Conservation (phyloP, 1,139 yeast genomes). For the Taiozyma sp. region DNA sequence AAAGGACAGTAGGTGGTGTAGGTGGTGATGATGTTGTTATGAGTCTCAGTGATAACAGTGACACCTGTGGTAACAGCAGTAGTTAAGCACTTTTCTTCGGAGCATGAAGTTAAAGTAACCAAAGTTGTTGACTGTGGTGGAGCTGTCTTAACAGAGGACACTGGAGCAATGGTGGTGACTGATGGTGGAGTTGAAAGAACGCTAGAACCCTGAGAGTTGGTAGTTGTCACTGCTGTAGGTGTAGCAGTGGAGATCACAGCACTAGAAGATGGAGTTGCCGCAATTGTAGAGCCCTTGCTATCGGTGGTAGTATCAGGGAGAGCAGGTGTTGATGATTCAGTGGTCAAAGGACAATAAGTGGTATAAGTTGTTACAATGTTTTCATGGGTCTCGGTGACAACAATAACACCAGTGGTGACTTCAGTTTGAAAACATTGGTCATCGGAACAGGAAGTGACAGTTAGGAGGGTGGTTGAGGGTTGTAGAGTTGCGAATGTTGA, state of each 20-base stretch:
- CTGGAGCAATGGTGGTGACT: no score
- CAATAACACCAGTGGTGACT: slow-evolving; percentile 8
- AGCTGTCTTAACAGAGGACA: no score
- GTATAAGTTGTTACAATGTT: slow-evolving; percentile 6
- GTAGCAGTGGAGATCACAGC: no score
- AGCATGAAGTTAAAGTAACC: slow-evolving; percentile 41
- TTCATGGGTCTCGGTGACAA: slow-evolving; percentile 9
- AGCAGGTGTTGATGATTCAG: neutral
- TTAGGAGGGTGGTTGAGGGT: slow-evolving; percentile 13
- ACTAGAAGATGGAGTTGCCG: no score
- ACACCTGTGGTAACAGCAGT: slow-evolving; percentile 35
- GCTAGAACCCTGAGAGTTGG: no score
- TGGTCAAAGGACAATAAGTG: no score
- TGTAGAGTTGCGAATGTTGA: neutral
- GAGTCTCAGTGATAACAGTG: slow-evolving; percentile 31
- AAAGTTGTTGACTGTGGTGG: slow-evolving; percentile 2
- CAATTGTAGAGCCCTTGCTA: no score
- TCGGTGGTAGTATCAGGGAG: no score
- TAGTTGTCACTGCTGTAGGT: no score
- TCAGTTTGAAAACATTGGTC: slow-evolving; percentile 10
- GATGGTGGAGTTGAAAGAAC: slow-evolving; percentile 4
- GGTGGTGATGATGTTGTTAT: no score
- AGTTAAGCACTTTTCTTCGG: slow-evolving; percentile 30
- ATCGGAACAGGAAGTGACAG: slow-evolving; percentile 7
- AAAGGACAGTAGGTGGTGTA: no score